Percentiles rank a stretch among this genome's conserved stretches.
Evolutionary conservation across 371 early-diverging fungal genomes (phyloP).

Genomic region (Mortierella sp.): DNA sequence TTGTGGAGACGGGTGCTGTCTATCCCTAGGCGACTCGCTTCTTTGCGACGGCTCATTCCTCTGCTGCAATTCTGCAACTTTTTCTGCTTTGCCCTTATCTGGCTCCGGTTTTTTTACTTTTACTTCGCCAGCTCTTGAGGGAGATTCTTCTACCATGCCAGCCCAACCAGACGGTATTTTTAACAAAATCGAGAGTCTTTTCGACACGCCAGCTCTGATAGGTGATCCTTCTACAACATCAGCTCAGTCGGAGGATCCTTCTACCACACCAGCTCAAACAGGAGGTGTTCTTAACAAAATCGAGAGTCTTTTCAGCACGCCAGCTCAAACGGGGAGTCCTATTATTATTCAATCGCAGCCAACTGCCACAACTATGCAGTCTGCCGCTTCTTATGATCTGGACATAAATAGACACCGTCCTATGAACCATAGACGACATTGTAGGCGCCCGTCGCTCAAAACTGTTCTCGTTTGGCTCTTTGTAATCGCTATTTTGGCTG

Average conservation of each 20-base stretch:
- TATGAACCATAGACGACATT: background rate
- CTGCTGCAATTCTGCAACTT: background rate
- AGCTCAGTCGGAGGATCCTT: too few relatives aligned
- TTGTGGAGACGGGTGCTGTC: constrained; percentile 13
- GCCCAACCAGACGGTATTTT: too few relatives aligned
- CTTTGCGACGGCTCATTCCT: background rate
- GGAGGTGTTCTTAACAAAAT: too few relatives aligned
- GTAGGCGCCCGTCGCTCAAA: background rate
- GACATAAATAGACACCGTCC: background rate
- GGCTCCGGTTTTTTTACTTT: background rate
- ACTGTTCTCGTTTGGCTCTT: constrained; percentile 9
- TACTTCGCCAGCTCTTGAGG: too few relatives aligned
- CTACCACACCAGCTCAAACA: too few relatives aligned
- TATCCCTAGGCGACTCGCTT: constrained; percentile 5
- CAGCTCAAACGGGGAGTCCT: too few relatives aligned
- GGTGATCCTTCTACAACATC: too few relatives aligned
- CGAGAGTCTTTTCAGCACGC: too few relatives aligned
- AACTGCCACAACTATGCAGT: background rate
- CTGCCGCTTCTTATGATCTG: background rate
- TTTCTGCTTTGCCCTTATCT: background rate
- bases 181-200: too few relatives aligned
- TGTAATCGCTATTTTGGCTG: constrained; percentile 14
- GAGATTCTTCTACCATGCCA: too few relatives aligned
- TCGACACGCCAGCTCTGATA: too few relatives aligned
- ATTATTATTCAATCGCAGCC: constrained; percentile 7